Evolutionary conservation across 768 basidiomycete genomes (phyloP).

Genomic region (Podaxis rugospora): DNA sequence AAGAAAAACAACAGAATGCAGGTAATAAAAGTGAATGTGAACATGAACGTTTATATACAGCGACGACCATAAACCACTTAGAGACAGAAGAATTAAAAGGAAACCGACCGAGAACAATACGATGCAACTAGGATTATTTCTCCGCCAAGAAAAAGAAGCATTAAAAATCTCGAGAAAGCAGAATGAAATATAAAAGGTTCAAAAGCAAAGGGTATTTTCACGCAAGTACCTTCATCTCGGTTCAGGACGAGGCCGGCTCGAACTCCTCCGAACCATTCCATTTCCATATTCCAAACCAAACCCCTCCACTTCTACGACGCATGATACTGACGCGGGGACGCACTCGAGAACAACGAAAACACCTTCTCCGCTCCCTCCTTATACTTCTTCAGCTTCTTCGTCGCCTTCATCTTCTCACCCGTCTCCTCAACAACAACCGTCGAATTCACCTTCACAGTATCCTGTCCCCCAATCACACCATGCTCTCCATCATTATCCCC

Average conservation of each 20-base stretch:
- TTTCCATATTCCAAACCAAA: background rate
- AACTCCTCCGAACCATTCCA: background rate
- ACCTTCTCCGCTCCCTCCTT: constrained; percentile 87
- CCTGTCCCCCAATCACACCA: background rate
- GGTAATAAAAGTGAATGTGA: background rate
- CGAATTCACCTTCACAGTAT: background rate
- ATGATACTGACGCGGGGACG: constrained; percentile 43
- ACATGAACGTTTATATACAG: too few species aligned
- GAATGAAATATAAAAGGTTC: background rate
- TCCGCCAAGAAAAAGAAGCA: background rate
- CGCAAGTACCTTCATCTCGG: background rate
- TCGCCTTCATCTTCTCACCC: constrained; percentile 53
- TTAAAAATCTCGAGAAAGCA: background rate
- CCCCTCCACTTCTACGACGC: constrained; percentile 1
- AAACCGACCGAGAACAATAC: constrained; percentile 5
- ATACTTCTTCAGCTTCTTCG: constrained; percentile 79
- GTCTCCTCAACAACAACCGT: constrained; percentile 13
- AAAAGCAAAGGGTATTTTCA: background rate
- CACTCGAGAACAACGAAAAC: constrained; percentile 72
- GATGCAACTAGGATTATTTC: background rate
- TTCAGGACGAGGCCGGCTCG: background rate
- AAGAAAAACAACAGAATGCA: background rate
- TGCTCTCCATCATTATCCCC: background rate
- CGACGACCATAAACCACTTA: background rate
- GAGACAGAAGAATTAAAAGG: constrained; percentile 4